phyloP scores from a whole-genome alignment of 768 basidiomycete genomes.

The Phanerochaete sordida region DNA sequence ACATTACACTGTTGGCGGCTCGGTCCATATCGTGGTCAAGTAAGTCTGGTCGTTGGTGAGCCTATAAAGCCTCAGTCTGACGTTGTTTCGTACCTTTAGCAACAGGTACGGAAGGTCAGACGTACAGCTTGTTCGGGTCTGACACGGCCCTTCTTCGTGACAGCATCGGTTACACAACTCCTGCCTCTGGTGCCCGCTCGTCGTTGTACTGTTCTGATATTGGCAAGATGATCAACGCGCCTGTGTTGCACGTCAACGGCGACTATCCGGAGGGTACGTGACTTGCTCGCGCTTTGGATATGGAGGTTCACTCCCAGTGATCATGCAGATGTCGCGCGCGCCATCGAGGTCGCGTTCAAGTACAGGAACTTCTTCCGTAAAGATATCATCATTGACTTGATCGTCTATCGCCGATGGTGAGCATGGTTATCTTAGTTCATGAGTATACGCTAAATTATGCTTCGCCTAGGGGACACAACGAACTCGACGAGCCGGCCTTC shows the following conservation, averaged over 20 bases:
- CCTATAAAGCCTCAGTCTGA: not conserved
- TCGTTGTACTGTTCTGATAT: conserved; percentile 86
- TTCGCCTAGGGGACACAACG: conserved; percentile 77
- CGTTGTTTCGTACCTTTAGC: conserved; percentile 26
- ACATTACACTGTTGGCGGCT: conserved; percentile 89
- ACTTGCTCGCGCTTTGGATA: not conserved
- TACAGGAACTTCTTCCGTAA: conserved; percentile 87
- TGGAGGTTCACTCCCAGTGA: not conserved
- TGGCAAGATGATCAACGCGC: conserved; percentile 88
- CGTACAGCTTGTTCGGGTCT: no score
- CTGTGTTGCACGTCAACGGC: conserved; percentile 88
- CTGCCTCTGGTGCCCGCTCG: conserved; percentile 78
- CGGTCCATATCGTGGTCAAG: conserved; percentile 90
- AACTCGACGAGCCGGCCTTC: conserved; percentile 81
- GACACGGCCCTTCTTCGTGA: not conserved
- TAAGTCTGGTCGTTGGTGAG: conserved; percentile 34
- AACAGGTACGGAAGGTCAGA: conserved; percentile 54
- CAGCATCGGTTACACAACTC: conserved; percentile 92
- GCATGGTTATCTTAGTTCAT: not conserved
- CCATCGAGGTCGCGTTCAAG: conserved; percentile 84
- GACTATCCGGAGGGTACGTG: conserved; percentile 76
- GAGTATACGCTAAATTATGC: not conserved
- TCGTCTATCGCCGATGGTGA: conserved; percentile 84
- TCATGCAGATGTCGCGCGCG: conserved; percentile 74
- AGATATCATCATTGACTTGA: conserved; percentile 85